Conservation (phyloP, 176 grass and related monocot genomes). For the Zea luxurians region DNA sequence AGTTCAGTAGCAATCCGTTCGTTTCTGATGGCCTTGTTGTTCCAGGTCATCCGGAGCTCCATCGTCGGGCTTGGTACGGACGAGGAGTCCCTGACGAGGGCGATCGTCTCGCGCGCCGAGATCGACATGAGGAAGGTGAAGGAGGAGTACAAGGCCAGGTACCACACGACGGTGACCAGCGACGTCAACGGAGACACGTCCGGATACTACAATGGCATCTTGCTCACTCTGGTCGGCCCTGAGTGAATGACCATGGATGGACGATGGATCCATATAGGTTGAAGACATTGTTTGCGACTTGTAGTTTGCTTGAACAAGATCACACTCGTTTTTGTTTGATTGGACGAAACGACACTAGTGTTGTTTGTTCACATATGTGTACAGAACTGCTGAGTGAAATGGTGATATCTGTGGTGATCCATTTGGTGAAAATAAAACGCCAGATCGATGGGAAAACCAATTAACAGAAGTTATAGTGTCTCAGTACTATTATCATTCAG, state of each 20-base stretch:
- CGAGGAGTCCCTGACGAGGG: slow-evolving; percentile 70
- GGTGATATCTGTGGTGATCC: background rate
- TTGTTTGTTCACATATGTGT: background rate
- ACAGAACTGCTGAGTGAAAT: slow-evolving; percentile 21
- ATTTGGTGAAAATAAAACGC: slow-evolving; percentile 29
- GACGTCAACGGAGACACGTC: slow-evolving; percentile 73
- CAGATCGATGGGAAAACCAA: background rate
- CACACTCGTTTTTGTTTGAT: background rate
- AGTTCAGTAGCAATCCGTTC: background rate
- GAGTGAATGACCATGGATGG: slow-evolving; percentile 38
- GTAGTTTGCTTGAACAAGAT: background rate
- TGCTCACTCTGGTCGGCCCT: slow-evolving; percentile 65
- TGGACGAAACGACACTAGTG: background rate
- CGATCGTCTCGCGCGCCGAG: slow-evolving; percentile 61
- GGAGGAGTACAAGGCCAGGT: slow-evolving; percentile 69
- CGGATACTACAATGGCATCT: slow-evolving; percentile 56
- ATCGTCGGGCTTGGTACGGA: slow-evolving; percentile 76
- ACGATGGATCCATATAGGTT: background rate
- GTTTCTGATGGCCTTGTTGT: background rate
- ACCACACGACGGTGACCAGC: slow-evolving; percentile 50
- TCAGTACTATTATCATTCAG: background rate
- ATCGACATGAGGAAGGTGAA: slow-evolving; percentile 81
- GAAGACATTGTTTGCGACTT: background rate
- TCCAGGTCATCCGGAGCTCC: slow-evolving; percentile 73
- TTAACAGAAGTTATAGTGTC: background rate